Base-by-base conservation (phyloP, 2,329 filamentous ascomycete species). In the Ceratocystis eucalypticola region DNA sequence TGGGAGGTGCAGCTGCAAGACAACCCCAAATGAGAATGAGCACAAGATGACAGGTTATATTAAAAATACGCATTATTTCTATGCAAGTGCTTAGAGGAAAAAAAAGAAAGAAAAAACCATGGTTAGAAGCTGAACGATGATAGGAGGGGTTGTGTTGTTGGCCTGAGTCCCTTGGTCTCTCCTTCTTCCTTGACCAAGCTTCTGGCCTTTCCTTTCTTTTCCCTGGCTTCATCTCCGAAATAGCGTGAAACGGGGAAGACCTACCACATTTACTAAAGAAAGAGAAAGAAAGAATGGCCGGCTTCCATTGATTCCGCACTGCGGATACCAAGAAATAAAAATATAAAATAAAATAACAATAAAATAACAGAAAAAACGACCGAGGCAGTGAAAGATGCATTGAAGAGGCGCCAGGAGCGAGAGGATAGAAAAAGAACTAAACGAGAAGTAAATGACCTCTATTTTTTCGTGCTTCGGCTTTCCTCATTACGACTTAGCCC, bases 261-360 rank as follows among this genome's bases (percentile, higher is more conserved):
- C 37, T 41, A 41, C 37, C 37, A 3, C 33, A 37, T 25, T 53
- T 15, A 8, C 6, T 53, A 25, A 8, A 28, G 10, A 12, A 17
- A 53, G 20, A 28, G 30, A 25, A 8, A 53, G 20, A 12, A 17
- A 53, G 20, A 53, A 53, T 2, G 25, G 48, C 53, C 28, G 28
- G 15, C 28, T 59, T 59, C 28, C 53, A 59, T 12, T 59, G 53
- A 59, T 59, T 59, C 53, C 53, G 53, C 53, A 33, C 53, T 59
- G 12, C 20, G 20, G 20, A 28, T 53, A 28, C 15, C 3, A 28
- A 5, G 20, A 17, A 37, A 30, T 7, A 30, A 6, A 15, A 30
- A 10, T 6, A 25, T 0, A 33, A 15, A 30, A 12, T 2, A 28
- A 22, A 28, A 22, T 22, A 22, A 22, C 50, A 55, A 55, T 25